Base-by-base conservation (phyloP, 768 basidiomycete species). In the Trametes cubensis region DNA sequence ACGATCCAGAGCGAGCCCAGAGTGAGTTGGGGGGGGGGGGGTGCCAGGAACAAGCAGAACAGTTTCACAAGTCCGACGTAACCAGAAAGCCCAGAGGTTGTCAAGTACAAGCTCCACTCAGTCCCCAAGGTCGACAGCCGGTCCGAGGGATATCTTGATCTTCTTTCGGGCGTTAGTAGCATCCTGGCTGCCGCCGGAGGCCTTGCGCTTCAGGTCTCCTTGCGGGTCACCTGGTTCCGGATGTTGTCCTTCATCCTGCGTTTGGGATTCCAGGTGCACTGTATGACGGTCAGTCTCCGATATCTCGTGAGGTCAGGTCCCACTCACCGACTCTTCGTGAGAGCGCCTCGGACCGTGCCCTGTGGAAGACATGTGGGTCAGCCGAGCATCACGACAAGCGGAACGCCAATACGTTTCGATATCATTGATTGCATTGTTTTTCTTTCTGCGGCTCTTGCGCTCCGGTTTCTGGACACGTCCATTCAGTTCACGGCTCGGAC, bases 71-170 rank as follows among this genome's bases (percentile, higher is more conserved):
- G 62, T 41, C 21, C 50, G n/a, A 39, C 25, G 25, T 34, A 47
- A 61, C 21, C 48, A 61, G 39, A 58, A 53, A 25, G n/a, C n/a
- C 23, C 39, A 14, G 46, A 47, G 25, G 49, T 20, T 23, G 57
- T 44, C 52, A 28, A 10, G 15, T 10, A 30, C 34, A 26, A 21
- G 26, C 18, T 21, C 41, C 39, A 63, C 39, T 67, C 74, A 92
- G 73, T 92, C 90, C 34, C 88, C 89, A 4, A 92, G 82, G 74
- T 92, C 89, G 64, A 93, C 83, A 51, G 81, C 85, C 59, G 79
- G 72, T 42, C 84, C 83, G 42, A 92, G 74, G 17, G 90, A 93
- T 51, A 92, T 82, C 75, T 92, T 93, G 62, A 85, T 67, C 69
- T 83, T 89, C 78, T 90, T 92, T 66, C 44, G 20, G 50, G 62